Evolutionary conservation across 148 eudicot species (phyloP), one percentile per base, ranked within the genome.

Genomic region (Chenopodium quinoa): DNA sequence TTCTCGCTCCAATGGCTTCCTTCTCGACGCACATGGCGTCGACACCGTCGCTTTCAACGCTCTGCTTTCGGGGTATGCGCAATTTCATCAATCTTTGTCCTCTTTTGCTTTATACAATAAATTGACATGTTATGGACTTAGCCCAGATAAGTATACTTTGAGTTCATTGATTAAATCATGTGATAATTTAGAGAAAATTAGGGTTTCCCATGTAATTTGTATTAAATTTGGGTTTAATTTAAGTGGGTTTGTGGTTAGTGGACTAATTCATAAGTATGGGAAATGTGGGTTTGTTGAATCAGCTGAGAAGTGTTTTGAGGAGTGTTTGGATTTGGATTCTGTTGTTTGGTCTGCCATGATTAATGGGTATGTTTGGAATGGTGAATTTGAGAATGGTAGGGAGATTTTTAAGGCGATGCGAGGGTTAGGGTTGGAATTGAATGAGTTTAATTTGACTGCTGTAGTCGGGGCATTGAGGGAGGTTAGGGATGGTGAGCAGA

Each of bases 281-380:
- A 89, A 75, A 82, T 86, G 12, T 62, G 91, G 93, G 82, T 64
- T 71, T 78, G 80, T 89, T 22, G 76, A 71, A 17, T 75, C 64
- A 1, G 92, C 88, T 78, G 88, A 89, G 79, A 90, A 76, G 82
- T 92, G 91, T 83, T 89, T 90, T 81, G 81, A 82, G 74, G 93
- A 87, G 84, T 90, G 93, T 84, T 76, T 75, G 76, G 81, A 80
- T 47, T 56, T 89, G 73, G 95, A 92, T 88, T 76, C 82, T 79
- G 92, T 90, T 78, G 91, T 87, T 70, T 90, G 85, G 81, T 89
- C 88, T 58, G 85, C 90, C 22, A 89, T 90, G 95, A 87, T 92
- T 75, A 92, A 89, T 86, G 95, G 91, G 69, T 92, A 80, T 88
- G 93, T 90, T 82, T 86, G 85, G 89, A 92, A 88, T 83, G 79